phyloP scores from a whole-genome alignment of 768 basidiomycete genomes.

The Hypsizygus marmoreus region DNA sequence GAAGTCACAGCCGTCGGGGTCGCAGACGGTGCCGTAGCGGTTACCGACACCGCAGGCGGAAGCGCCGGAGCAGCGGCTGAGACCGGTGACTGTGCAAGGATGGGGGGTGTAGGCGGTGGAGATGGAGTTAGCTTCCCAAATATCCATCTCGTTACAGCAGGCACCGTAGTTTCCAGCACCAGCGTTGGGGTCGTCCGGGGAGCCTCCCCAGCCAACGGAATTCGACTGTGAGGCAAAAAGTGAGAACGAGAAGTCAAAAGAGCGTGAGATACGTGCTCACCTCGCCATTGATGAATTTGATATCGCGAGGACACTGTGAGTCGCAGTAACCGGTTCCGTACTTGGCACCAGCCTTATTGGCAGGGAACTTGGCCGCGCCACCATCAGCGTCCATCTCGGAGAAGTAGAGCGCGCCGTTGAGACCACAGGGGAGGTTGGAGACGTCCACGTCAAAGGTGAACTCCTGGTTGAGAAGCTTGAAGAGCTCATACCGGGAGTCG shows the following conservation, averaged over 20 bases:
- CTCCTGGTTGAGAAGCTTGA: slow-evolving; percentile 46
- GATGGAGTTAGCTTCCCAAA: slow-evolving; percentile 58
- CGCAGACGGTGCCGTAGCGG: slow-evolving; percentile 48
- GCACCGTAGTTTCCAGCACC: slow-evolving; percentile 47
- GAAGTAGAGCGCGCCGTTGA: slow-evolving; percentile 34
- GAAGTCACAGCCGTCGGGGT: slow-evolving; percentile 61
- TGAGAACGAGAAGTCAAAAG: no score
- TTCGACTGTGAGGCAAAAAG: slow-evolving; percentile 39
- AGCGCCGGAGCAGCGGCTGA: slow-evolving; percentile 42
- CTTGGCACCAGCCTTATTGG: slow-evolving; percentile 57
- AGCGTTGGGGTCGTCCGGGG: slow-evolving; percentile 41
- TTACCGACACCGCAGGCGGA: slow-evolving; percentile 37
- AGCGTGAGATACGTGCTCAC: slow-evolving; percentile 35
- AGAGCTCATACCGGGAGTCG: not conserved
- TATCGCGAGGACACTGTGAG: no score
- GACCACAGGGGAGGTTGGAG: slow-evolving; percentile 55
- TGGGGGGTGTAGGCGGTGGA: slow-evolving; percentile 56
- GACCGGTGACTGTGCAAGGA: slow-evolving; percentile 41
- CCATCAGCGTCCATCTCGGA: slow-evolving; percentile 58
- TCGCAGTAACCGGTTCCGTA: slow-evolving; percentile 35
- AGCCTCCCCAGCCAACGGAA: slow-evolving; percentile 40
- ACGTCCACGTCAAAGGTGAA: slow-evolving; percentile 64
- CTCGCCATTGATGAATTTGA: slow-evolving; percentile 60
- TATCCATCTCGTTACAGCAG: slow-evolving; percentile 60
- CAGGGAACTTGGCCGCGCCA: slow-evolving; percentile 44